phyloP scores from a whole-genome alignment of 2,329 filamentous ascomycete genomes.

The Chalaropsis thielavioides region DNA sequence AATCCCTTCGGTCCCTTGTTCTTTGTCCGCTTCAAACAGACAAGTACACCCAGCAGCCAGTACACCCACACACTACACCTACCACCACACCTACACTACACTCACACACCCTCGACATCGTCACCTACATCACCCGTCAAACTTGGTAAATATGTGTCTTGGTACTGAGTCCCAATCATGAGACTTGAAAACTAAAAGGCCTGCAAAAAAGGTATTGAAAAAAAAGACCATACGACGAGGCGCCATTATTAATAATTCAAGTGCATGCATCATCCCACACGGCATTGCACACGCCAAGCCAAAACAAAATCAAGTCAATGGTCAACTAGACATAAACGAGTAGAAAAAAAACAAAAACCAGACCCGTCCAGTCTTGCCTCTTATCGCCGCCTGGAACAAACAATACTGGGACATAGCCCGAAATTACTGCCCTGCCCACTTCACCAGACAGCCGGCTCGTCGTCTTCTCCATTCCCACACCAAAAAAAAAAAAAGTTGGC shows the following conservation, averaged over 20 bases:
- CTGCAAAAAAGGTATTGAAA: background rate
- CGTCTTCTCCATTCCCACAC: background rate
- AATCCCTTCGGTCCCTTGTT: too few species aligned
- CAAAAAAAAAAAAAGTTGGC: too few species aligned
- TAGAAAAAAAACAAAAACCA: background rate
- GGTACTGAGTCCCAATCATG: constrained; percentile 14
- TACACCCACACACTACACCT: too few species aligned
- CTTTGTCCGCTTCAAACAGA: too few species aligned
- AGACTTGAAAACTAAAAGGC: background rate
- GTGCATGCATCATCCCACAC: background rate
- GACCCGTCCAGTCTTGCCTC: background rate
- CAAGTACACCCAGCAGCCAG: too few species aligned
- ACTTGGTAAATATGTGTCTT: constrained; percentile 4
- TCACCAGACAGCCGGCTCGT: background rate
- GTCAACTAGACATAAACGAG: background rate
- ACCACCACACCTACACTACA: too few species aligned
- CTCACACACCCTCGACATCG: too few species aligned
- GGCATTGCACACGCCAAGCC: background rate
- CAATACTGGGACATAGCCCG: background rate
- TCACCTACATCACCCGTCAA: background rate
- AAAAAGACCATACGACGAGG: background rate
- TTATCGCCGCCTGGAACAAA: background rate
- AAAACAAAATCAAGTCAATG: background rate
- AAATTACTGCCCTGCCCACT: background rate
- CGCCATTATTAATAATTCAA: background rate